Evolutionary conservation across 768 basidiomycete genomes (phyloP), one percentile per base, ranked within the genome.

Genomic region (Suillus fuscotomentosus): DNA sequence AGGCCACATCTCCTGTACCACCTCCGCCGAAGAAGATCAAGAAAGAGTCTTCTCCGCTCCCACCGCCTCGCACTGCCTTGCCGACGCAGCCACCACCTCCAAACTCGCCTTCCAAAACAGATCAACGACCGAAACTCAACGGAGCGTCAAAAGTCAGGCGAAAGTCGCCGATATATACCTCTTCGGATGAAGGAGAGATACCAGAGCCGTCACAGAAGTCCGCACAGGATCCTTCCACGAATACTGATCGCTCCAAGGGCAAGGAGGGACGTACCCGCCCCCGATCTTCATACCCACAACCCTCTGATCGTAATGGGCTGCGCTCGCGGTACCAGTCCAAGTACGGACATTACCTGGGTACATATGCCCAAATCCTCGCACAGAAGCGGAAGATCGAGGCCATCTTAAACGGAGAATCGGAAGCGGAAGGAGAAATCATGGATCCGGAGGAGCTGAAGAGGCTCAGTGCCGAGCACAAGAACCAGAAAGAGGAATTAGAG

Each of bases 181-280:
- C 57, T 6, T 59, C 57, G 15, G 57, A 59, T 59, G 85, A 53
- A 86, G 88, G 53, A 80, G 76, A 50, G 85, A 87, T 3, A 87
- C 86, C 1, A 82, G 86, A 60, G 89, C 87, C 66, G 89, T 89
- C 1, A 88, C 88, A 1, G 87, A 88, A 1, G 87, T 87, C 45
- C 85, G 89, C 60, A 86, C 88, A 70, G 80, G 79, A 27, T 80
- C 83, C 64, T 75, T 74, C 10, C 71, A 74, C 2, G 42, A 54
- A 63, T 13, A 36, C 41, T 22, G 34, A 41, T 65, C 72, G 10
- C 73, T 60, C 65, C 10, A 50, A 60, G 20, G 67, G 72, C 45
- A 64, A 68, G 42, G 63, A 41, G 45, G 63, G 61, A 41, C 73
- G 68, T 63, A 70, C 67, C 61, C 73, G 76, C 55, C 66, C 75